A percentile compares a stretch with the other conserved stretches of the same genome.
These are phyloP conservation scores for Naganishia cerealis DNA, from an alignment of 1,284 basidiomycete genomes.

Conservation along the genomic window DNA sequence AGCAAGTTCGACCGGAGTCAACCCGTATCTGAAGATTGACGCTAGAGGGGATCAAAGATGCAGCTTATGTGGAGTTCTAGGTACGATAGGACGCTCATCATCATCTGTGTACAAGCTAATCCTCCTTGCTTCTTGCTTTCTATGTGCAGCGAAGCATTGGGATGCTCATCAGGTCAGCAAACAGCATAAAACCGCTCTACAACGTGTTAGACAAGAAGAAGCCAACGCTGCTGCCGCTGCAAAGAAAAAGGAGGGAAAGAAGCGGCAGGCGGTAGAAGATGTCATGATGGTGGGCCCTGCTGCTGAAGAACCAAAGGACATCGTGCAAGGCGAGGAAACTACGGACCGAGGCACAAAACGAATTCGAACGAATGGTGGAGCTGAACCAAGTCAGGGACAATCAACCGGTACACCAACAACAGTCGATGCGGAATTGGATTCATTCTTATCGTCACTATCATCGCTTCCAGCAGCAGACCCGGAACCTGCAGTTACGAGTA, in stretches of 20 bases:
- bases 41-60: constrained; percentile 49
- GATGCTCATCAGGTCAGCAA: constrained; percentile 54
- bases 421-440: constrained; percentile 52
- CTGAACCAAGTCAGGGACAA: constrained; percentile 30
- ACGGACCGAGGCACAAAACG: constrained; percentile 36
- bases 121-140: not conserved
- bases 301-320: constrained; percentile 17
- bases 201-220: constrained; percentile 46
- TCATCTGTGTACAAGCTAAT: not conserved
- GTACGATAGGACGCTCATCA: constrained; percentile 38
- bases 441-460: constrained; percentile 51
- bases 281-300: constrained; percentile 24
- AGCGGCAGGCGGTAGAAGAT: constrained; percentile 6
- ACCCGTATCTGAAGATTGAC: constrained; percentile 49
- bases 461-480: constrained; percentile 33
- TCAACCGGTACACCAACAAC: constrained; percentile 33
- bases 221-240: constrained; percentile 40
- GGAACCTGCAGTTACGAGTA: constrained; percentile 28
- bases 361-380: constrained; percentile 27
- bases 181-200: constrained; percentile 50
- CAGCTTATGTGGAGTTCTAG: constrained; percentile 51
- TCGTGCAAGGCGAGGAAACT: constrained; percentile 22
- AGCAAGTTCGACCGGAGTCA: constrained; percentile 35
- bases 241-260: constrained; percentile 34
- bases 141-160: constrained; percentile 51